These are phyloP conservation scores for Zea mays DNA, from an alignment of 176 grass and related monocot genomes.

Conservation along the genomic window DNA sequence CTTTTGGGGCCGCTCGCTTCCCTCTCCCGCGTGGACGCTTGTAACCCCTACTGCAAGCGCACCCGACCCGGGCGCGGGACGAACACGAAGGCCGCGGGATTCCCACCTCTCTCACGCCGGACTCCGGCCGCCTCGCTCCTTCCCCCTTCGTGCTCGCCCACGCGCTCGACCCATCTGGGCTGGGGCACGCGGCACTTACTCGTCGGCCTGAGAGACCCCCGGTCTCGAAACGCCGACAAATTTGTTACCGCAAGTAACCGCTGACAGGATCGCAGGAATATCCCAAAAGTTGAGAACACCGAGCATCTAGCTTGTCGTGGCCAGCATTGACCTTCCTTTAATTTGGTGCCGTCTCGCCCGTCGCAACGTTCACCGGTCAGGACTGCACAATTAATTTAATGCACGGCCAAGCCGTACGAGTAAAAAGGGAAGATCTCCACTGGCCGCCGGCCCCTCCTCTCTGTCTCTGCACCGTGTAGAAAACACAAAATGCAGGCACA, in stretches of 20 bases:
- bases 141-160: too few relatives aligned
- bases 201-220: too few relatives aligned
- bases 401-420: not conserved
- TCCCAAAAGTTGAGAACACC: not conserved
- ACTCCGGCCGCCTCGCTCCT: too few relatives aligned
- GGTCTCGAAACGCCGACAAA: too few relatives aligned
- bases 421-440: not conserved
- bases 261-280: not conserved
- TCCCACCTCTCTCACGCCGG: too few relatives aligned
- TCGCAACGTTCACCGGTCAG: not conserved
- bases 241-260: not conserved
- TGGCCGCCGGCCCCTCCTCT: not conserved
- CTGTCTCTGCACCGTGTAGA: not conserved
- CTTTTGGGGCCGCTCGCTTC: too few relatives aligned
- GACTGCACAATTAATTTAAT: not conserved
- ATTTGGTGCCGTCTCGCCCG: not conserved
- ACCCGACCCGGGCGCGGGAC: too few relatives aligned
- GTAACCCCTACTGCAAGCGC: too few relatives aligned
- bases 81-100: too few relatives aligned
- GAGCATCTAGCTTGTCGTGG: not conserved
- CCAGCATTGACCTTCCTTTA: not conserved
- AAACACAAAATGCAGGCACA: not conserved
- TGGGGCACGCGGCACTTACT: too few relatives aligned
- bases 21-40: too few relatives aligned
- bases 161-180: too few relatives aligned